phyloP scores from a whole-genome alignment of 2,329 filamentous ascomycete species.

The Scorias spongiosa region DNA sequence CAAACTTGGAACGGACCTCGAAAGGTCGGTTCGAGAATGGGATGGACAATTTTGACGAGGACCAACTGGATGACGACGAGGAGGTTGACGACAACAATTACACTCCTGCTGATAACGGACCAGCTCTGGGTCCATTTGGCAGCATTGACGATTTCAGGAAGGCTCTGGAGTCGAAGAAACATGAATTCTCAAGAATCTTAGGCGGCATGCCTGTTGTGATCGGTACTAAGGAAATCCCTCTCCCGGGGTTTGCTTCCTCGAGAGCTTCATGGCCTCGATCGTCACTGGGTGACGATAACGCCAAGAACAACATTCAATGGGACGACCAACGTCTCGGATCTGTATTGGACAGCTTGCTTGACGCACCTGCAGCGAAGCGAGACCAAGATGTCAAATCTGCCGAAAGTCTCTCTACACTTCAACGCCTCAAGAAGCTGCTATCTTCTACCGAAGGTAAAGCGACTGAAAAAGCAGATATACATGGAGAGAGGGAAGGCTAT shows the following conservation, averaged over 20 bases:
- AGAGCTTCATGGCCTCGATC: conserved; percentile 1
- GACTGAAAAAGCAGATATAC: neutral
- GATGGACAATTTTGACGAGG: conserved; percentile 21
- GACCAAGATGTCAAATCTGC: neutral
- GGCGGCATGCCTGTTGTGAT: conserved; percentile 11
- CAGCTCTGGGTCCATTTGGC: conserved; percentile 2
- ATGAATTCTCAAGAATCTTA: conserved; percentile 9
- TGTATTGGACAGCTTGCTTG: conserved; percentile 17
- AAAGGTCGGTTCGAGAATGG: conserved; percentile 7
- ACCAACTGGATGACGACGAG: conserved; percentile 34
- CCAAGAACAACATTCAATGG: conserved; percentile 5
- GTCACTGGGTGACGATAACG: conserved; percentile 1
- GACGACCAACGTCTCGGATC: conserved; percentile 16
- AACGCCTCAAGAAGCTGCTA: no score
- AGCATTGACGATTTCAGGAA: conserved; percentile 12
- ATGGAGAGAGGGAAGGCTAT: neutral
- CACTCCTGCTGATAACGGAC: neutral
- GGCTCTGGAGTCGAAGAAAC: conserved; percentile 8
- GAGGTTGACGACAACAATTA: conserved; percentile 18
- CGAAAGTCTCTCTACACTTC: neutral
- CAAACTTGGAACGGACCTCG: conserved; percentile 10
- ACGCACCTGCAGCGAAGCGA: conserved; percentile 13
- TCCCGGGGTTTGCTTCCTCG: conserved; percentile 1
- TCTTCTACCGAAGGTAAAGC: neutral
- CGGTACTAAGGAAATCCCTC: conserved; percentile 3